phyloP scores from a whole-genome alignment of 2,329 filamentous ascomycete genomes.

The Pseudopyrenochaeta lycopersici region DNA sequence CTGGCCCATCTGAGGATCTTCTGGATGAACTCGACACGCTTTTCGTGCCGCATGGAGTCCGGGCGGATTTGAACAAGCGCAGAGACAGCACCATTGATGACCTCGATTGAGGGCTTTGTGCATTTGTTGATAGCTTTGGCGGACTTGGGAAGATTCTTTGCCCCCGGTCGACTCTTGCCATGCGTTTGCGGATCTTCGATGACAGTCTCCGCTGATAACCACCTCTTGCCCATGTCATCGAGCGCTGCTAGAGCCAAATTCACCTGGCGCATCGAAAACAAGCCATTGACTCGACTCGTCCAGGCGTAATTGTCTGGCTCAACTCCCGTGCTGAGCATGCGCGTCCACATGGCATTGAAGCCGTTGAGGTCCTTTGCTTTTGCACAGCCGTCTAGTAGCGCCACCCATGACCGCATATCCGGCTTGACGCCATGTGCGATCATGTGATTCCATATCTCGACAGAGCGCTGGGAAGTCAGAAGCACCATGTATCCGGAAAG shows the following conservation, averaged over 20 bases:
- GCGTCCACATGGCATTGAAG: conserved; percentile 73
- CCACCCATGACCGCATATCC: conserved; percentile 72
- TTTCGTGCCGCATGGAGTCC: conserved; percentile 51
- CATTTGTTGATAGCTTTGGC: conserved; percentile 49
- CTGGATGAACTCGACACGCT: conserved; percentile 47
- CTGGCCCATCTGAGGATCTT: conserved; percentile 54
- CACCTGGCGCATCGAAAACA: conserved; percentile 65
- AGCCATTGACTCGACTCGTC: conserved; percentile 73
- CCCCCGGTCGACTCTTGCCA: conserved; percentile 13
- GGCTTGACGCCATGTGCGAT: conserved; percentile 64
- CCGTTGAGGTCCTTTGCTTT: conserved; percentile 66
- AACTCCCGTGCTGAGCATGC: conserved; percentile 65
- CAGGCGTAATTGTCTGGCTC: conserved; percentile 72
- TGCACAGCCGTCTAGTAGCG: conserved; percentile 77
- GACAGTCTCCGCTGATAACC: conserved; percentile 56
- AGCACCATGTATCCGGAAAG: conserved; percentile 59
- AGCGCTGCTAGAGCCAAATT: conserved; percentile 70
- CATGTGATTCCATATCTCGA: conserved; percentile 68
- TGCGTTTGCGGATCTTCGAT: conserved; percentile 15
- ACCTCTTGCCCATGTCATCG: conserved; percentile 70
- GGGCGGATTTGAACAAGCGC: conserved; percentile 60
- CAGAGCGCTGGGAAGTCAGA: conserved; percentile 52
- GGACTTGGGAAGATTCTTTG: conserved; percentile 14
- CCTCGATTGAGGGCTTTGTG: conserved; percentile 68
- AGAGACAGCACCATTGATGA: conserved; percentile 75